Percentiles rank a stretch among this genome's conserved stretches.
Evolutionary conservation across 2,329 filamentous ascomycete genomes (phyloP).

Genomic region (Dothideomycetidae sp.): DNA sequence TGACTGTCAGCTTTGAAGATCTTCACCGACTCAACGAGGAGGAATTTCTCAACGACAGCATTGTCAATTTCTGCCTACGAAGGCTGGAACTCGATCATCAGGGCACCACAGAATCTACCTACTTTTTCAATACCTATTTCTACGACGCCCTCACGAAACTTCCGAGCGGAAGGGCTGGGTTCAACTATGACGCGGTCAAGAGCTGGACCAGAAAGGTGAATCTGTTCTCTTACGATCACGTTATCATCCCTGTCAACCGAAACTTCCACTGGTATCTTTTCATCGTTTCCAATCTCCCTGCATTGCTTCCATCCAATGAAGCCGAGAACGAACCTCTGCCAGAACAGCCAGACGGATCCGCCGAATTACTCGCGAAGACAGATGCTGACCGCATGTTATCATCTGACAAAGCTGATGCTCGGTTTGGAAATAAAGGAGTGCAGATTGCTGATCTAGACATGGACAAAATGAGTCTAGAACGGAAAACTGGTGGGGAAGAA

Average conservation of each 20-base stretch:
- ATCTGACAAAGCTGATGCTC: background rate
- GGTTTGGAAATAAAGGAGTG: background rate
- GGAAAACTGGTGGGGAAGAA: background rate
- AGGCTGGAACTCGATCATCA: constrained; percentile 21
- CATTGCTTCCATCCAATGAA: no score
- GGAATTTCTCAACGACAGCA: constrained; percentile 81
- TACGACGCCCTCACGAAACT: constrained; percentile 59
- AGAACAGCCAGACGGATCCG: constrained; percentile 8
- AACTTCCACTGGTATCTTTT: constrained; percentile 80
- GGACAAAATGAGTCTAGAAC: background rate
- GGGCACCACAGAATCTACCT: constrained; percentile 43
- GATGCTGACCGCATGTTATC: background rate
- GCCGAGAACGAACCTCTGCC: constrained; percentile 8
- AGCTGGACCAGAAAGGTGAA: constrained; percentile 80
- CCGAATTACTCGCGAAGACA: background rate
- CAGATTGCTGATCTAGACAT: constrained; percentile 6
- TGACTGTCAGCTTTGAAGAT: constrained; percentile 56
- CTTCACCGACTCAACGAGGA: constrained; percentile 67
- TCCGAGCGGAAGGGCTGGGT: constrained; percentile 37
- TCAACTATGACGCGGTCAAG: constrained; percentile 76
- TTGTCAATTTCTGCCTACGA: constrained; percentile 77
- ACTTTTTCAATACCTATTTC: constrained; percentile 90
- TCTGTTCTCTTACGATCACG: constrained; percentile 72
- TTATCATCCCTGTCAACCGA: constrained; percentile 86
- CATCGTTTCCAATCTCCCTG: constrained; percentile 79